A percentile compares a stretch with the other conserved stretches of the same genome.
Conservation (phyloP, 2,329 filamentous ascomycete species). For the Alternaria hordeiaustralica region DNA sequence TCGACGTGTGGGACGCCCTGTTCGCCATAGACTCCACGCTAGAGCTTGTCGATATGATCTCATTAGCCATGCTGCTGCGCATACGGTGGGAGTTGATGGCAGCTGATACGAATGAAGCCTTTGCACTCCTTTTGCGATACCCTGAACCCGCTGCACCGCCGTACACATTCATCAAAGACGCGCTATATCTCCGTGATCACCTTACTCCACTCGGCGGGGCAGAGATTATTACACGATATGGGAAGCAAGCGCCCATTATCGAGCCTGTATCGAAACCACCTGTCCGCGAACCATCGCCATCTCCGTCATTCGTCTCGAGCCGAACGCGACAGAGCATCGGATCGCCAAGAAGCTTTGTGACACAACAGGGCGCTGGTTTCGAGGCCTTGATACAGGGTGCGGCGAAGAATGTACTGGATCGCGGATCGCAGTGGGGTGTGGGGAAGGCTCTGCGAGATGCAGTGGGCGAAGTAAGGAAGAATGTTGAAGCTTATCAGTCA, state of each 20-base stretch:
- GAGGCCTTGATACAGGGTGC: conserved; percentile 78
- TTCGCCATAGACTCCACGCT: conserved; percentile 85
- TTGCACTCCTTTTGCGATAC: conserved; percentile 85
- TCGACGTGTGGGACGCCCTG: conserved; percentile 87
- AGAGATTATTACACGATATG: conserved; percentile 74
- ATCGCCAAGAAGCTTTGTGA: conserved; percentile 36
- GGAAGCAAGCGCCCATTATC: conserved; percentile 52
- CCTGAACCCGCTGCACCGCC: conserved; percentile 71
- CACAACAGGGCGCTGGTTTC: conserved; percentile 54
- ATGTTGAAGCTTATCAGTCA: conserved; percentile 70
- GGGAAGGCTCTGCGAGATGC: conserved; percentile 83
- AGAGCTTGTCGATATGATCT: conserved; percentile 86
- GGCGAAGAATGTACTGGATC: conserved; percentile 75
- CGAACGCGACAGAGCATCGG: conserved; percentile 36
- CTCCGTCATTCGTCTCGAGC: conserved; percentile 30
- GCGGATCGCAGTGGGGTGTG: conserved; percentile 77
- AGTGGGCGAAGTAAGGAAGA: conserved; percentile 78
- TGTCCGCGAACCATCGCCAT: conserved; percentile 37
- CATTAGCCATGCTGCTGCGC: conserved; percentile 88
- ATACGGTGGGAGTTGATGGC: conserved; percentile 89
- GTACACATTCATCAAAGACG: conserved; percentile 84
- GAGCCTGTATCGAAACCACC: conserved; percentile 32
- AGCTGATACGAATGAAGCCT: conserved; percentile 84
- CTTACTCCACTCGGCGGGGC: conserved; percentile 67
- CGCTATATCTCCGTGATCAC: conserved; percentile 73